Conservation (phyloP, 768 basidiomycete genomes). For the Xerocomellus intermedius region DNA sequence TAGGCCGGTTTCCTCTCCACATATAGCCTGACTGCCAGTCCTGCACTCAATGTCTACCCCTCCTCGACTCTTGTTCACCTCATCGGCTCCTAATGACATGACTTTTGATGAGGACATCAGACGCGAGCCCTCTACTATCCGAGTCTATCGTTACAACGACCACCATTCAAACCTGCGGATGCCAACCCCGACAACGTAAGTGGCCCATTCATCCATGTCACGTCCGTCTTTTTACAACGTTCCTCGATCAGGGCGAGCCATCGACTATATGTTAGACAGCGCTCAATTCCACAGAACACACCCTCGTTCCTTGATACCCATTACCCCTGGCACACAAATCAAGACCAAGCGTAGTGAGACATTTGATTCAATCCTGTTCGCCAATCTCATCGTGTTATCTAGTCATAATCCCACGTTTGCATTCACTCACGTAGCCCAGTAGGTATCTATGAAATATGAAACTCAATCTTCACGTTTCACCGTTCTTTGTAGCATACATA, state of each 20-base stretch:
- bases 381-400: background rate
- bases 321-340: background rate
- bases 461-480: too few relatives aligned
- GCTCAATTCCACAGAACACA: too few relatives aligned
- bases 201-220: background rate
- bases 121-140: background rate
- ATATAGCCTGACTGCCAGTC: background rate
- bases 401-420: background rate
- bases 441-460: too few relatives aligned
- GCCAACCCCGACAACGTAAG: background rate
- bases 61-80: background rate
- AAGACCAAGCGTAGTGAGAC: background rate
- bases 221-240: background rate
- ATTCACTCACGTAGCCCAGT: background rate
- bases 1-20: background rate
- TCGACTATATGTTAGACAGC: too few relatives aligned
- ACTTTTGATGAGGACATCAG: background rate
- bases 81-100: background rate
- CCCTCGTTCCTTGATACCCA: background rate
- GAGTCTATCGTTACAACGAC: background rate
- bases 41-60: background rate
- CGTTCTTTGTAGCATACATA: too few relatives aligned
- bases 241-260: too few relatives aligned
- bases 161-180: background rate
- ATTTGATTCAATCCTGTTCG: background rate